A percentile compares a stretch with the other conserved stretches of the same genome.
These are phyloP conservation scores for Phytophthora syringae DNA, from an alignment of 352 stramenopile species.

Conservation along the genomic window DNA sequence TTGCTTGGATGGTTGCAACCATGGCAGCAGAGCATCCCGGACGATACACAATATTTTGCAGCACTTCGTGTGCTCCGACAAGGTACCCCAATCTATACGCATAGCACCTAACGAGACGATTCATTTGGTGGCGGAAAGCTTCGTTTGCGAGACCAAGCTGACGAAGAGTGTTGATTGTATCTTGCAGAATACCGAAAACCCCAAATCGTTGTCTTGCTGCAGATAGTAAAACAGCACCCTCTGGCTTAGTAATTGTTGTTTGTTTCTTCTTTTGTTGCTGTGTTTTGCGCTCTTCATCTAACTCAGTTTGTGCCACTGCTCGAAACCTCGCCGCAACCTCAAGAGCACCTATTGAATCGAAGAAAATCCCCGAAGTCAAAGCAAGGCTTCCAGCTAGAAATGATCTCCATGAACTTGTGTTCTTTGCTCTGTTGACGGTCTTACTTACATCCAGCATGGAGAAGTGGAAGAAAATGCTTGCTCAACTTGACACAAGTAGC, in stretches of 20 bases:
- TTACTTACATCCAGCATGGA: not conserved
- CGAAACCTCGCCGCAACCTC: slow-evolving; percentile 28
- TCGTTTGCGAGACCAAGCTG: slow-evolving; percentile 9
- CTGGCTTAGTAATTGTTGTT: not conserved
- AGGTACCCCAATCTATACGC: slow-evolving; percentile 33
- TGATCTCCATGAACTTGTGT: slow-evolving; percentile 16
- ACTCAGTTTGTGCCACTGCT: not conserved
- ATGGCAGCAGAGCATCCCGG: slow-evolving; percentile 1
- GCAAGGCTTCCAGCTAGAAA: slow-evolving; percentile 36
- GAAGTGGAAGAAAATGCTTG: slow-evolving; percentile 60
- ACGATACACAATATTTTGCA: slow-evolving; percentile 11
- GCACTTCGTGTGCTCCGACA: slow-evolving; percentile 15
- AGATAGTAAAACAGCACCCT: not conserved
- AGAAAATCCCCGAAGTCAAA: slow-evolving; percentile 38
- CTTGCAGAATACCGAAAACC: slow-evolving; percentile 19
- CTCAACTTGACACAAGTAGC: slow-evolving; percentile 20
- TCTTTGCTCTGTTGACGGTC: not conserved
- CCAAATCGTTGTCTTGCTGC: not conserved
- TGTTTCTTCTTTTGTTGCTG: slow-evolving; percentile 23
- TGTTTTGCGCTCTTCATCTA: slow-evolving; percentile 17
- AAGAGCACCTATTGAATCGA: slow-evolving; percentile 26
- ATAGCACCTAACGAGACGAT: slow-evolving; percentile 23
- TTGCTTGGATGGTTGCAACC: slow-evolving; percentile 4
- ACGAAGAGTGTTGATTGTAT: slow-evolving; percentile 14
- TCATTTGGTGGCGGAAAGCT: slow-evolving; percentile 14